Percentiles rank a stretch among this genome's conserved stretches.
These are phyloP conservation scores for Neopestalotiopsis sp. DNA, from an alignment of 2,329 filamentous ascomycete genomes.

Conservation along the genomic window DNA sequence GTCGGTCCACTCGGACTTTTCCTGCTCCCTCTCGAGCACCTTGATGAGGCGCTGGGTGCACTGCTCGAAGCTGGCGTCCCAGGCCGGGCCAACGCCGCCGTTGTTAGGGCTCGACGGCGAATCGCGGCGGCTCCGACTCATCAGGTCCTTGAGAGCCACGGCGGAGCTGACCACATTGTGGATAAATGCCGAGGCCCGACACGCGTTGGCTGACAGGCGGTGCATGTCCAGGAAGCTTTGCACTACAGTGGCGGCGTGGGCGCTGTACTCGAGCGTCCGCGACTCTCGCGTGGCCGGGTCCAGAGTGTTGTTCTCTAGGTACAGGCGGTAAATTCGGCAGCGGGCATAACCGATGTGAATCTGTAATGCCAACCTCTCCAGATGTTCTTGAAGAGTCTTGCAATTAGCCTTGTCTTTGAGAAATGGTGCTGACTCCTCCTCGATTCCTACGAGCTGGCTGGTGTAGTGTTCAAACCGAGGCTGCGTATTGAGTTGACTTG, in stretches of 20 bases:
- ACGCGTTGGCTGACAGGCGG: conserved; percentile 11
- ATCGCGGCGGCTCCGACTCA: background rate
- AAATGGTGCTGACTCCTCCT: conserved; percentile 3
- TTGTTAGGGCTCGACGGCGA: background rate
- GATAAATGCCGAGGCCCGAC: conserved; percentile 11
- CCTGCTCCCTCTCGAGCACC: conserved; percentile 11
- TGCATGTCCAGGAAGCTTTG: conserved; percentile 15
- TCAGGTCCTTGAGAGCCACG: conserved; percentile 10
- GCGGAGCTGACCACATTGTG: conserved; percentile 17
- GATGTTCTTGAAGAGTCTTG: conserved; percentile 8
- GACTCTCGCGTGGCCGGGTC: background rate
- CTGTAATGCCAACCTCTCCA: conserved; percentile 7
- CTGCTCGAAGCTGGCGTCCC: conserved; percentile 15
- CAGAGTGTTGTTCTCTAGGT: conserved; percentile 6
- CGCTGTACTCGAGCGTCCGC: conserved; percentile 10
- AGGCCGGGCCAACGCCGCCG: background rate
- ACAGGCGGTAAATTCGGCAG: conserved; percentile 9
- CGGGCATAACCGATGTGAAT: conserved; percentile 10
- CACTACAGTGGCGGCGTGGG: conserved; percentile 11
- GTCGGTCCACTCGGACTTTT: conserved; percentile 16
- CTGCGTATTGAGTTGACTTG: conserved; percentile 1
- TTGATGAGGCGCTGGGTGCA: conserved; percentile 8
- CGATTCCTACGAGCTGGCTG: background rate
- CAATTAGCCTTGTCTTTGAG: conserved; percentile 9
- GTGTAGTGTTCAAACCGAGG: conserved; percentile 12